Conservation (phyloP, 805 yeast species). For the Metschnikowia hibisci region DNA sequence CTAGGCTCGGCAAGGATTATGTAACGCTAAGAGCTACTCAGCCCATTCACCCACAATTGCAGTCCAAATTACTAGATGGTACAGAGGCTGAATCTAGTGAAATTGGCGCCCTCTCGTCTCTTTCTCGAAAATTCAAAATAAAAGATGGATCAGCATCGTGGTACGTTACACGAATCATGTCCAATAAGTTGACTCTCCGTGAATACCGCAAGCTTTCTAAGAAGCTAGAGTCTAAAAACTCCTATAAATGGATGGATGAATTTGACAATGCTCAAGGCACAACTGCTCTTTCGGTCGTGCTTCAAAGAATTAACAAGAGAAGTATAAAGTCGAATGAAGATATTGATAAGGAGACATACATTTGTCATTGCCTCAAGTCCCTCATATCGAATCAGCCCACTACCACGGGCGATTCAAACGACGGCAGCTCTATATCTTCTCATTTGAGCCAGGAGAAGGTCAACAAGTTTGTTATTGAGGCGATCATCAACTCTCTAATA, state of each 20-base stretch:
- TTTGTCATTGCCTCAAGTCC: slow-evolving; percentile 36
- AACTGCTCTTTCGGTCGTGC: slow-evolving; percentile 37
- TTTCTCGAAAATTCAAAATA: slow-evolving; percentile 22
- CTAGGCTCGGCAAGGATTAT: neutral
- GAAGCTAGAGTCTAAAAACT: slow-evolving; percentile 24
- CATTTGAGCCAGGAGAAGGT: slow-evolving; percentile 13
- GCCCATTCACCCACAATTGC: neutral
- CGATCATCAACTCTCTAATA: slow-evolving; percentile 35
- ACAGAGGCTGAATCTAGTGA: slow-evolving; percentile 6
- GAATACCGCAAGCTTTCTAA: slow-evolving; percentile 36
- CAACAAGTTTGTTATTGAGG: slow-evolving; percentile 31
- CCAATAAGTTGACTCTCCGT: slow-evolving; percentile 28
- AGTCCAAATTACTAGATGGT: neutral
- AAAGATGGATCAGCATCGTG: slow-evolving; percentile 41
- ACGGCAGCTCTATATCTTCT: slow-evolving; percentile 8
- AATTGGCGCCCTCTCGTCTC: slow-evolving; percentile 6
- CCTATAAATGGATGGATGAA: slow-evolving; percentile 26
- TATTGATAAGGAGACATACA: slow-evolving; percentile 37
- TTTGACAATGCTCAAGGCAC: slow-evolving; percentile 43
- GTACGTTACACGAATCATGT: slow-evolving; percentile 37
- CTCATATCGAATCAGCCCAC: slow-evolving; percentile 22
- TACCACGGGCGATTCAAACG: slow-evolving; percentile 5
- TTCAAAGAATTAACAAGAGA: slow-evolving; percentile 37
- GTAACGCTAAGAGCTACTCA: neutral
- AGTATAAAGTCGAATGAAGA: slow-evolving; percentile 44